A percentile compares a stretch with the other conserved stretches of the same genome.
Conservation (phyloP, 495 filamentous ascomycete genomes). For the Cryomyces minteri region DNA sequence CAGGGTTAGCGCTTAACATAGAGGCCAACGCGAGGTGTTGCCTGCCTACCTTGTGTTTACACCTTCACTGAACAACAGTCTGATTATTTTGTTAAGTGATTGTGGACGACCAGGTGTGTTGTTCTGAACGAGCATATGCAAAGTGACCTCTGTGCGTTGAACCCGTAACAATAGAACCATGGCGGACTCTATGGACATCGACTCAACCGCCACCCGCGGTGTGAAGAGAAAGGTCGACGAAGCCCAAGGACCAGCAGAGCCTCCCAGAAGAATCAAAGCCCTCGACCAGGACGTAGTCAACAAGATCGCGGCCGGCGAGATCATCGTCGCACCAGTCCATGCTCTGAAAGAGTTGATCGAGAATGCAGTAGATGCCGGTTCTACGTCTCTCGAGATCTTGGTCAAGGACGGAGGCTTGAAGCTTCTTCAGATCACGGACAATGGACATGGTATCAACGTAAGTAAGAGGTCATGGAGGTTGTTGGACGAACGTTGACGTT, state of each 20-base stretch:
- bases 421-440: slow-evolving; percentile 92
- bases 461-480: slow-evolving; percentile 7
- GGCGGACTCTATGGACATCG: slow-evolving; percentile 29
- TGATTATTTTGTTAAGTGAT: too few species aligned
- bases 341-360: slow-evolving; percentile 96
- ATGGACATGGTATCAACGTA: slow-evolving; percentile 92
- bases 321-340: slow-evolving; percentile 93
- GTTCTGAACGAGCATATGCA: not conserved
- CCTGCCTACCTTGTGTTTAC: too few species aligned
- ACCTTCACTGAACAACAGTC: too few species aligned
- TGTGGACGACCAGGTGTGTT: too few species aligned
- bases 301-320: slow-evolving; percentile 98
- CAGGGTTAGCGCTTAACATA: too few species aligned
- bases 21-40: too few species aligned
- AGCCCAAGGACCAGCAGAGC: slow-evolving; percentile 15
- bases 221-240: slow-evolving; percentile 46
- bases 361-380: slow-evolving; percentile 92
- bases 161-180: slow-evolving; percentile 11
- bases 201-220: slow-evolving; percentile 28
- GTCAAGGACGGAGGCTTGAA: slow-evolving; percentile 97
- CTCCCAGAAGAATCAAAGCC: slow-evolving; percentile 64
- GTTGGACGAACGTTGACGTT: not conserved
- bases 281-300: slow-evolving; percentile 93
- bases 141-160: not conserved
- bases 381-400: slow-evolving; percentile 76